A percentile compares a stretch with the other conserved stretches of the same genome.
phyloP scores from a whole-genome alignment of 179 eudicot species.

The Vitellaria paradoxa region DNA sequence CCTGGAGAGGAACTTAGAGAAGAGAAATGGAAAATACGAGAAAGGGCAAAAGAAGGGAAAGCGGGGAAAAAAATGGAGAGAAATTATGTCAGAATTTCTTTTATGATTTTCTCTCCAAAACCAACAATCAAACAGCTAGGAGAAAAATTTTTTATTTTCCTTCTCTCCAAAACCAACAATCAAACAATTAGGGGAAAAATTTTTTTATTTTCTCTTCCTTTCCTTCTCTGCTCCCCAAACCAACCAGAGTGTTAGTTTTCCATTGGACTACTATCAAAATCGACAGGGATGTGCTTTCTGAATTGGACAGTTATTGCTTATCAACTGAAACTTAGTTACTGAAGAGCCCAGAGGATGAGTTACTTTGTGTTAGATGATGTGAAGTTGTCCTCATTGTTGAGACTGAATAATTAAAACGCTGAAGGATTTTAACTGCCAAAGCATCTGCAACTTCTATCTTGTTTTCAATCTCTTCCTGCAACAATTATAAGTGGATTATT shows the following conservation, averaged over 20 bases:
- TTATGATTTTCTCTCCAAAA: too few species aligned
- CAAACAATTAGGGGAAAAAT: too few species aligned
- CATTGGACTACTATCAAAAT: not conserved
- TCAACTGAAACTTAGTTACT: not conserved
- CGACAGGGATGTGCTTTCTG: not conserved
- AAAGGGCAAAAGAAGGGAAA: too few species aligned
- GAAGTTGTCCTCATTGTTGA: slow-evolving; percentile 86
- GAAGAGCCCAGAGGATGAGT: not conserved
- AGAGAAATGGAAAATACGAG: too few species aligned
- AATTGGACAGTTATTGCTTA: not conserved
- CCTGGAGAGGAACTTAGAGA: not conserved
- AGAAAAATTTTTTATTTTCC: too few species aligned
- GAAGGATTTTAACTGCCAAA: slow-evolving; percentile 65
- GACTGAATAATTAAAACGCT: slow-evolving; percentile 81
- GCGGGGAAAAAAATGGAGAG: too few species aligned
- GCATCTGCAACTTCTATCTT: not conserved
- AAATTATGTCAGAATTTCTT: too few species aligned
- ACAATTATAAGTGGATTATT: not conserved
- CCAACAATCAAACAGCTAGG: too few species aligned
- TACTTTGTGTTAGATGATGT: slow-evolving; percentile 84
- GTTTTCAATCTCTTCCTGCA: not conserved
- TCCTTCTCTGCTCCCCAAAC: too few species aligned
- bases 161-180: too few species aligned
- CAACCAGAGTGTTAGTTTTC: too few species aligned
- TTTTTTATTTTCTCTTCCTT: too few species aligned